Conservation (phyloP, 805 yeast species). For the Diddensiella caesifluorescens region DNA sequence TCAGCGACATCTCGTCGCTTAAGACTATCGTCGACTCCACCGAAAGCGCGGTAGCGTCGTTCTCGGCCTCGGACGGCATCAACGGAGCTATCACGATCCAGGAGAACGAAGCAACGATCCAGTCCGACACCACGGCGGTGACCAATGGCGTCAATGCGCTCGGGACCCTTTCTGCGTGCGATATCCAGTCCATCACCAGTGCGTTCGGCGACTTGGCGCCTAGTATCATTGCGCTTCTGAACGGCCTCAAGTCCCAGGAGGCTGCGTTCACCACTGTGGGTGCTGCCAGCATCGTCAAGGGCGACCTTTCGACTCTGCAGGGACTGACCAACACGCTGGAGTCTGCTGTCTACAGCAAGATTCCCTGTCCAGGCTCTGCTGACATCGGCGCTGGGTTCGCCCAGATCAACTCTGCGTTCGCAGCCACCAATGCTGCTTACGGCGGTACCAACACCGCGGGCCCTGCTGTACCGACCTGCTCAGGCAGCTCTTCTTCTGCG, state of each 20-base stretch:
- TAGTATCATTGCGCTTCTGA: constrained; percentile 15
- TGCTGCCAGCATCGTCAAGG: constrained; percentile 16
- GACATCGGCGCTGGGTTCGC: not conserved
- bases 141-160: constrained; percentile 12
- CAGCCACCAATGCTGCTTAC: not conserved
- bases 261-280: constrained; percentile 24
- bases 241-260: constrained; percentile 23
- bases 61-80: constrained; percentile 20
- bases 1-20: not conserved
- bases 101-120: constrained; percentile 21
- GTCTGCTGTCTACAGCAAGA: constrained; percentile 5
- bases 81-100: constrained; percentile 29
- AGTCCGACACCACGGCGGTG: constrained; percentile 15
- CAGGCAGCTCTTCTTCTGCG: not conserved
- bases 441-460: not conserved
- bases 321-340: constrained; percentile 8
- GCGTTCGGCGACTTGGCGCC: constrained; percentile 13
- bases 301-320: constrained; percentile 11
- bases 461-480: not conserved
- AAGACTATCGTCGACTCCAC: constrained; percentile 11
- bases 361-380: constrained; percentile 14
- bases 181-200: constrained; percentile 12
- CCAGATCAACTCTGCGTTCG: not conserved
- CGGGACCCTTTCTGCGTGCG: constrained; percentile 15
- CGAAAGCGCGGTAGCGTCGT: constrained; percentile 12